phyloP scores from a whole-genome alignment of 345 rosid species.

The Syzygium aromaticum region DNA sequence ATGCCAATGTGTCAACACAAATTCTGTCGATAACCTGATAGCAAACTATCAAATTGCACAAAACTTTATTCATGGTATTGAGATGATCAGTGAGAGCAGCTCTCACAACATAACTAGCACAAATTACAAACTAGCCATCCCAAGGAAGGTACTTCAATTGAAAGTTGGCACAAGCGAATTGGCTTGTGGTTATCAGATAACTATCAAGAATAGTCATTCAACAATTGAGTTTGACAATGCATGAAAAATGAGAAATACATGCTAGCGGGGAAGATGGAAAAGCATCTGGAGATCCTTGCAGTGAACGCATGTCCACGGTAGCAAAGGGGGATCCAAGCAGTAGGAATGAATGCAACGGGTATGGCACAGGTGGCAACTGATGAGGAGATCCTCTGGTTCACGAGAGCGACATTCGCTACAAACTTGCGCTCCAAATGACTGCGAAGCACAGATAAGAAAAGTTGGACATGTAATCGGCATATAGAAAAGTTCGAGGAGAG shows the following conservation, averaged over 20 bases:
- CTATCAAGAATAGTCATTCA: background rate
- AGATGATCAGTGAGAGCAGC: background rate
- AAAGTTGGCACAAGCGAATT: background rate
- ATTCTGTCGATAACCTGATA: background rate
- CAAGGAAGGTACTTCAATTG: background rate
- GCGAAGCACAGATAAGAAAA: conserved; percentile 6
- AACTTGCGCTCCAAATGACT: conserved; percentile 34
- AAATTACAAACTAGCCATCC: background rate
- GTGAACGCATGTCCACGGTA: conserved; percentile 82
- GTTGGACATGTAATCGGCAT: background rate
- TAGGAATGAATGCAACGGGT: conserved; percentile 55
- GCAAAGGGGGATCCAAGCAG: conserved; percentile 73
- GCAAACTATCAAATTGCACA: background rate
- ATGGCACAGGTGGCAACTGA: conserved; percentile 61
- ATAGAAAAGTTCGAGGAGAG: background rate
- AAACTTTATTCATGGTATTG: background rate
- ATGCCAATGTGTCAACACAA: background rate
- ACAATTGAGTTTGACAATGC: background rate
- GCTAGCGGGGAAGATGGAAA: conserved; percentile 25
- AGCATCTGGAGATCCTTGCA: conserved; percentile 71
- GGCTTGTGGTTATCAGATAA: background rate
- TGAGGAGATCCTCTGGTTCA: conserved; percentile 75
- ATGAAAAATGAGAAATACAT: background rate
- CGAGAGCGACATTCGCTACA: conserved; percentile 48
- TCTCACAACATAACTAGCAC: background rate